These are phyloP conservation scores for Saccharomycopsis javanensis DNA, from an alignment of 805 yeast species.

Conservation along the genomic window DNA sequence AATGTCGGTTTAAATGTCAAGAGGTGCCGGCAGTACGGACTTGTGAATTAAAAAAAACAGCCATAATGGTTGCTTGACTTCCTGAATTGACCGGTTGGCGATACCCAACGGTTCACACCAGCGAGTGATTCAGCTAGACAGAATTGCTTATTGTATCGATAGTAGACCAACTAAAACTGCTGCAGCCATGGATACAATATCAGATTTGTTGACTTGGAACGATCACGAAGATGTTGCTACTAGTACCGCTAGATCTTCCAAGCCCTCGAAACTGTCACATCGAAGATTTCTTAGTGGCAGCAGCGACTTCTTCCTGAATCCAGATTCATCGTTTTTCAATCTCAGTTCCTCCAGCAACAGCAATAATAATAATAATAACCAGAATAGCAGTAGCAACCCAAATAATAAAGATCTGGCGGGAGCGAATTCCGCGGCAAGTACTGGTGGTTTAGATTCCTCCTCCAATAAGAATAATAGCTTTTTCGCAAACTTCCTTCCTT, in stretches of 20 bases:
- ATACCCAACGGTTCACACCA: no score
- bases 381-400: not conserved
- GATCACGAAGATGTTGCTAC: conserved; percentile 3
- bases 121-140: not conserved
- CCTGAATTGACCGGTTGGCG: no score
- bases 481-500: conserved; percentile 6
- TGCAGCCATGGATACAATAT: conserved; percentile 11
- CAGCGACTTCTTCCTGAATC: conserved; percentile 2
- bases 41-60: no score
- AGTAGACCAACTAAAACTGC: no score
- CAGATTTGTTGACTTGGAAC: conserved; percentile 9
- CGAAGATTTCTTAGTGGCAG: not conserved
- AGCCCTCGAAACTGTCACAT: not conserved
- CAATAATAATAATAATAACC: not conserved
- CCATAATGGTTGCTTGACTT: no score
- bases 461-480: conserved; percentile 2
- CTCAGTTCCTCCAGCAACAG: not conserved
- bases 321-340: not conserved
- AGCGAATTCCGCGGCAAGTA: not conserved
- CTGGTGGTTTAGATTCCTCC: not conserved
- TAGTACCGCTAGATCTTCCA: not conserved
- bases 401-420: not conserved
- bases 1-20: no score
- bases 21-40: no score
- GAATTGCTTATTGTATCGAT: no score